Evolutionary conservation across 805 yeast species (phyloP), one percentile per base, ranked within the genome.

Genomic region (Clavispora vitiphila): DNA sequence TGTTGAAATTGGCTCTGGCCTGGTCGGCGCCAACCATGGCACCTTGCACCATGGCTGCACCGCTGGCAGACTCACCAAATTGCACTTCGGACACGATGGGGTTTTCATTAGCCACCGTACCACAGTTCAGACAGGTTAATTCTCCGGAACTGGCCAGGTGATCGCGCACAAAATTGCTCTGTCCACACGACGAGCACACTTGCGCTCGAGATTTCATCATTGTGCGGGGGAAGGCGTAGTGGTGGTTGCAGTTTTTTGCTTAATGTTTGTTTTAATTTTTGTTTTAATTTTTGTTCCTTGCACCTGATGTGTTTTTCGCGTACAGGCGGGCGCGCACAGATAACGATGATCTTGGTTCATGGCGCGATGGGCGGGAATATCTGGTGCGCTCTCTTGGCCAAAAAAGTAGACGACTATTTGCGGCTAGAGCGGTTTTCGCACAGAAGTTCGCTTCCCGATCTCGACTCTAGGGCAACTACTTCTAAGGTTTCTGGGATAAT

Each of bases 1-100:
- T 86, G 40, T 74, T 71, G 49, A 78, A 78, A 8, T 77, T 67
- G 0, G 87, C 93, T 60, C 86, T 77, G 1, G 81, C 65, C 64
- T 90, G 96, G 55, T 87, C 96, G 0, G 88, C 84, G 34, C 88
- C 87, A 26, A 93, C 83, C 72, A 87, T 90, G 37, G 95, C 80
- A 57, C 99, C 99, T 51, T 91, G 96, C 1, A 93, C 96, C 38
- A 86, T 80, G 26, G 99, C 96, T 11, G 96, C 97, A 53, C 99
- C 99, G 20, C 83, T 75, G 15, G 95, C 75, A 2, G 90, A 76
- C 57, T 95, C 99, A 34, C 95, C 93, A 66, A 90, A 93, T 10
- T 93, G 86, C 40, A 95, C 93, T 59, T 93, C 99, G 7, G 95
- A 81, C 9, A 95, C 98, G 50, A 93, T 91, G 16, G 95, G 96